Conservation (phyloP, 805 yeast species). For the Myxozyma geophila region DNA sequence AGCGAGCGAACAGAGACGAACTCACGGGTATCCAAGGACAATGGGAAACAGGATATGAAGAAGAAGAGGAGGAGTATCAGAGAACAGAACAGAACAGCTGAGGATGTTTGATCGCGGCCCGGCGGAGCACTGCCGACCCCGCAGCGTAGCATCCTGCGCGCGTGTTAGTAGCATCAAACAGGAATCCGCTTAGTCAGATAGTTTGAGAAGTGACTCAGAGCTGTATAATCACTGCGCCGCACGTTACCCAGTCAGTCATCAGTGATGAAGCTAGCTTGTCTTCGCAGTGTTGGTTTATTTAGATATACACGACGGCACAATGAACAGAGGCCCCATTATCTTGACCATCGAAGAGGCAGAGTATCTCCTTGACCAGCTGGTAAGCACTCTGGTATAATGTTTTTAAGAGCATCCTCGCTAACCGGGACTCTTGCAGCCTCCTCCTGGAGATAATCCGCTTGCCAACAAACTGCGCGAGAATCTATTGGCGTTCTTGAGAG, state of each 20-base stretch:
- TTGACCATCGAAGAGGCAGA: conserved; percentile 37
- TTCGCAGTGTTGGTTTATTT: no score
- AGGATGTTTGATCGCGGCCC: not conserved
- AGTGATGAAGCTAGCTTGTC: not conserved
- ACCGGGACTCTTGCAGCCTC: conserved; percentile 8
- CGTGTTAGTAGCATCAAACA: not conserved
- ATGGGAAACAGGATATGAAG: not conserved
- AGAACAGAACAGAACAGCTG: not conserved
- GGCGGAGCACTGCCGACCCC: not conserved
- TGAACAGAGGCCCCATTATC: conserved; percentile 36
- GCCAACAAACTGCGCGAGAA: conserved; percentile 29
- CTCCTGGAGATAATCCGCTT: conserved; percentile 26
- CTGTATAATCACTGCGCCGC: not conserved
- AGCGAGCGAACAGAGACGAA: no score
- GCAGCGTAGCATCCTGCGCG: not conserved
- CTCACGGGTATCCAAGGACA: no score
- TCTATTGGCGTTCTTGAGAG: conserved; percentile 27
- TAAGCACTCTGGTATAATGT: conserved; percentile 1
- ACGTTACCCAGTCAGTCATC: not conserved
- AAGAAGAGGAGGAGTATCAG: not conserved
- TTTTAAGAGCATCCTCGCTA: not conserved
- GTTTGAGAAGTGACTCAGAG: not conserved
- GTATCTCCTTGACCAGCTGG: conserved; percentile 35
- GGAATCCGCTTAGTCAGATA: not conserved
- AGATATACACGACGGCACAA: not conserved